Percentiles rank a stretch among this genome's conserved stretches.
Conservation (phyloP, 78 protist genomes). For the Dictyostelium firmibasis region DNA sequence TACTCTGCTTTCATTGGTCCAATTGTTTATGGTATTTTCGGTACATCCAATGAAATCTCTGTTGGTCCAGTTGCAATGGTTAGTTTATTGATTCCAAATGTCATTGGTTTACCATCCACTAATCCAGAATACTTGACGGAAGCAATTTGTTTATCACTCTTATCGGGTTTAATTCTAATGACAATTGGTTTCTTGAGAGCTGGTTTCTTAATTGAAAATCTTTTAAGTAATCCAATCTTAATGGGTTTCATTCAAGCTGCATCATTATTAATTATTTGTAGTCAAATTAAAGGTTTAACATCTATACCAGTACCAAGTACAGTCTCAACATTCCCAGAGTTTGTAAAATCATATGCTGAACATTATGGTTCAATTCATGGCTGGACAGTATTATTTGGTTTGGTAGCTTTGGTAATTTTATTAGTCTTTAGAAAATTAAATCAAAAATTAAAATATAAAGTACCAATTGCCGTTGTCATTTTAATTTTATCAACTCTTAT, state of each 20-base stretch:
- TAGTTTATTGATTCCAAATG: conserved; percentile 55
- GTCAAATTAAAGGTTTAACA: conserved; percentile 56
- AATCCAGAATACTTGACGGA: conserved; percentile 1
- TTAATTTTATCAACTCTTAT: conserved; percentile 19
- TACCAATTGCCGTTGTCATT: conserved; percentile 51
- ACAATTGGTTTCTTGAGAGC: conserved; percentile 42
- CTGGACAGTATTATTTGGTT: conserved; percentile 51
- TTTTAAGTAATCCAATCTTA: conserved; percentile 61
- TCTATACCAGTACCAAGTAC: conserved; percentile 31
- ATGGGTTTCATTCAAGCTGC: conserved; percentile 73
- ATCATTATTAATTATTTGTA: conserved; percentile 40
- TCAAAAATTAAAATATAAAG: conserved; percentile 41
- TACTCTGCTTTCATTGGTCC: conserved; percentile 74
- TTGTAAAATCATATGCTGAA: background rate
- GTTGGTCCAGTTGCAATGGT: conserved; percentile 85
- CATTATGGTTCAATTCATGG: conserved; percentile 5
- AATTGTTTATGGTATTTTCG: conserved; percentile 77
- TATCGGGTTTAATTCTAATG: conserved; percentile 57
- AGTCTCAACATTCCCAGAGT: conserved; percentile 2
- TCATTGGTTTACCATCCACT: background rate
- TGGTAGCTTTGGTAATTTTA: conserved; percentile 2
- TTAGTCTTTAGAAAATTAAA: conserved; percentile 2
- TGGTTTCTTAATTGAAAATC: conserved; percentile 59
- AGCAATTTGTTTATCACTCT: conserved; percentile 25
- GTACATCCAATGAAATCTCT: conserved; percentile 74